phyloP scores from a whole-genome alignment of 1,284 basidiomycete species.

The Ustilago esculenta region DNA sequence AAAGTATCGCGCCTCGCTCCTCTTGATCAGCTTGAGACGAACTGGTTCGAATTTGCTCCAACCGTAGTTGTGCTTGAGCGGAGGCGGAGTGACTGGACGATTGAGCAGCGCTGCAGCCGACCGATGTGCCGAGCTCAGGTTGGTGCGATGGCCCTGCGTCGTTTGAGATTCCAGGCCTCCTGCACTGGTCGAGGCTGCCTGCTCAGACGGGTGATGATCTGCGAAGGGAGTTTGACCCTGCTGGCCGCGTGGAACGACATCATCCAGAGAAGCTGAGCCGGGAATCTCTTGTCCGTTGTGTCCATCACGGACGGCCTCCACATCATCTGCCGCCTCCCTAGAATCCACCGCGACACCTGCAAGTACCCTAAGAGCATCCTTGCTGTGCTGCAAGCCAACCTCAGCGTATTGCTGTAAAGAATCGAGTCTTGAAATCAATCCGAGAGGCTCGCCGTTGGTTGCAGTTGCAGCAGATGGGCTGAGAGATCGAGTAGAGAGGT shows the following conservation, averaged over 20 bases:
- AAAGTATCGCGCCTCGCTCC: conserved; percentile 44
- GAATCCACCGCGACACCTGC: conserved; percentile 47
- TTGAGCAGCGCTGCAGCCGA: conserved; percentile 27
- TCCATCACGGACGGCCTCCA: not conserved
- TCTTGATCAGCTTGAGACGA: conserved; percentile 49
- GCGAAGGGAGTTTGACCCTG: not conserved
- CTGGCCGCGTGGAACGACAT: not conserved
- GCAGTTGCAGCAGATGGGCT: conserved; percentile 11
- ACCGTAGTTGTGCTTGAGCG: conserved; percentile 46
- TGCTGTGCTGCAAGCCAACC: conserved; percentile 46
- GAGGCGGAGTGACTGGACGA: conserved; percentile 42
- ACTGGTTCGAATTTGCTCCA: conserved; percentile 55
- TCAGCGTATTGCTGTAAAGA: conserved; percentile 46
- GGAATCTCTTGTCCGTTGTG: not conserved
- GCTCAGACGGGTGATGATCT: conserved; percentile 9
- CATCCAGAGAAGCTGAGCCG: not conserved
- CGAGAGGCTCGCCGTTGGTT: conserved; percentile 10
- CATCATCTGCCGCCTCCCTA: conserved; percentile 17
- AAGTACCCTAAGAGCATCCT: conserved; percentile 44
- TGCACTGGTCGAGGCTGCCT: conserved; percentile 3
- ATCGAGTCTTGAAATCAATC: conserved; percentile 25
- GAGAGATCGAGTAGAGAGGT: conserved; percentile 2
- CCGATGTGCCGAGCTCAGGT: conserved; percentile 8
- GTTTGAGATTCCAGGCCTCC: not conserved
- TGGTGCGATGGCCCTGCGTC: conserved; percentile 10